A percentile compares a stretch with the other conserved stretches of the same genome.
These are phyloP conservation scores for Vitis labrusca DNA, from an alignment of 164 flowering plant species.

Conservation along the genomic window DNA sequence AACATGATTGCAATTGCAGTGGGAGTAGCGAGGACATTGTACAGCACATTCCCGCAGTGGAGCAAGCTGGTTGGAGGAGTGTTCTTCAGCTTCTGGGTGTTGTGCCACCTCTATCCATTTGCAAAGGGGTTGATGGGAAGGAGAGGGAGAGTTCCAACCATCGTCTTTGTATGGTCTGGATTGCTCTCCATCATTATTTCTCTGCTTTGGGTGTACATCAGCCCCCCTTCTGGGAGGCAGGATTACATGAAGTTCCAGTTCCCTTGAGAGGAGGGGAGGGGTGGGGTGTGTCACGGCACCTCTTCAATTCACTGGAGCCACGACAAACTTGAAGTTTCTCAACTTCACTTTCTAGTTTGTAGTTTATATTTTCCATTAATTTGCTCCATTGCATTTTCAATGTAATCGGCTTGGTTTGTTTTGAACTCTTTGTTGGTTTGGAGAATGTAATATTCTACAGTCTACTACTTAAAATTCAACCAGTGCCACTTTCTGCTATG, in stretches of 20 bases:
- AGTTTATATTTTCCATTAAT: neutral
- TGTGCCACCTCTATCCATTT: constrained; percentile 85
- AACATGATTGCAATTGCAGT: constrained; percentile 77
- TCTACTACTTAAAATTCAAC: neutral
- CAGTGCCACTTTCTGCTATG: too few relatives aligned
- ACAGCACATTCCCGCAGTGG: constrained; percentile 87
- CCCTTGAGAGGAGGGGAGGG: constrained; percentile 28
- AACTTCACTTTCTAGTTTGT: constrained; percentile 14
- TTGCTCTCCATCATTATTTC: constrained; percentile 75
- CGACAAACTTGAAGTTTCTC: constrained; percentile 18
- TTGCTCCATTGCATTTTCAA: neutral
- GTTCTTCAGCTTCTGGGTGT: constrained; percentile 94
- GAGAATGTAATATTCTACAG: neutral
- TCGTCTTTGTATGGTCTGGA: constrained; percentile 90
- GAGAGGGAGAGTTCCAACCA: constrained; percentile 82
- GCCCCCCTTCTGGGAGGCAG: constrained; percentile 59
- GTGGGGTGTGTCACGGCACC: too few relatives aligned
- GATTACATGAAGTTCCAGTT: constrained; percentile 42
- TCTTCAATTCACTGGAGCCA: too few relatives aligned
- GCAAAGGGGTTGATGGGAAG: constrained; percentile 93
- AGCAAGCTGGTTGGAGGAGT: constrained; percentile 90
- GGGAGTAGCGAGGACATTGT: constrained; percentile 71
- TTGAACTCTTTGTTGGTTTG: neutral
- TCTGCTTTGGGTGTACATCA: constrained; percentile 71
- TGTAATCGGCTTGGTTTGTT: constrained; percentile 1